Evolutionary conservation across 2,329 filamentous ascomycete genomes (phyloP), one percentile per base, ranked within the genome.

Genomic region (Ploettnerulaceae sp.): DNA sequence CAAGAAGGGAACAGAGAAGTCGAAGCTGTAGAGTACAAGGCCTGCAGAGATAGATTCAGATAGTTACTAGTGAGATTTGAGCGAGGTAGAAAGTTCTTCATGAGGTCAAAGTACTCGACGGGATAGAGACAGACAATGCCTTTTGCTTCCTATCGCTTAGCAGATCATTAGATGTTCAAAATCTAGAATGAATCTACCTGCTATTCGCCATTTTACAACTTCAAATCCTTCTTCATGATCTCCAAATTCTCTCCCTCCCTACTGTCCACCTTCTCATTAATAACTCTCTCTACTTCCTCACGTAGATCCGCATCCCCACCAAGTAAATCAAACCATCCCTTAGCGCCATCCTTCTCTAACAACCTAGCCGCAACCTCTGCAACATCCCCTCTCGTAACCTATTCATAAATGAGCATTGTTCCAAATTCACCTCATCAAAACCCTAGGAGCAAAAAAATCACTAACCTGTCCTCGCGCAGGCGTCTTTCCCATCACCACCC

Each of bases 291-390:
- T 29, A 58, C 71, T 63, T 38, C 39, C 7, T 24, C n/a, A 3
- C 21, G 34, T 63, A 86, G 86, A 61, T 66, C 69, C n/a, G 63
- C 69, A 38, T 77, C 77, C 60, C 64, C 78, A 0, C 44, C 58
- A 4, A 45, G 18, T 31, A 49, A 36, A 41, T 57, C 69, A 0
- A 68, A 35, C 47, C 41, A 45, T 4, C 41, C 47, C 63, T 21
- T 46, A 18, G 12, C 63, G 1, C 73, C 76, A 11, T 67, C 54
- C 38, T 61, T 64, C 56, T 65, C 64, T 39, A 86, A 67, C 51
- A 82, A 66, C 53, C 72, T 67, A 7, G 75, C 76, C 1, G 77
- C 73, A 2, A 80, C 70, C 46, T 70, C 64, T 5, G 82, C 83
- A 7, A 86, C 81, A 56, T 76, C 73, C 44, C 73, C 77, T 5